Evolutionary conservation across 352 stramenopile species (phyloP), one percentile per base, ranked within the genome.

Genomic region (Pythium plurisporium): DNA sequence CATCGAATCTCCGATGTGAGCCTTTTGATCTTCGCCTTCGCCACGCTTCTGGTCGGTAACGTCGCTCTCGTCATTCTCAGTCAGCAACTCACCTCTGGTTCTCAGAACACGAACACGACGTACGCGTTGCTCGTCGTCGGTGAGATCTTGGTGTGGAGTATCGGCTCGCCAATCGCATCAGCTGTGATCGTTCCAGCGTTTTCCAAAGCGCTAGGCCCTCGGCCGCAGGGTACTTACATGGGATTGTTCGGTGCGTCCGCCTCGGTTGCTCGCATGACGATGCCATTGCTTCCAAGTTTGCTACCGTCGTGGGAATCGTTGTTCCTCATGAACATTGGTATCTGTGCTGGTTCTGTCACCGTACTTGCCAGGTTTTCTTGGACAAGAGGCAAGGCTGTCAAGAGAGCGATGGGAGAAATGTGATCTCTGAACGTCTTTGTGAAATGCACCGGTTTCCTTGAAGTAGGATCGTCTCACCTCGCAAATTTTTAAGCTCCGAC

Each of bases 61-160:
- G 41, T 54, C 0, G 56, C 82, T n/a, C 54, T 87, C 9, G 51
- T 82, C 0, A 27, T 56, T 4, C 52, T 85, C 20, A 73, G 64
- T 27, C 22, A 50, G 0, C 29, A 61, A 23, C 36, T 66, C 15
- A 31, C 52, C 3, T 22, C 23, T 49, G 47, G 14, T 22, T 44
- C 41, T 20, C 57, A 27, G 51, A 51, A 40, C 38, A 37, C 5
- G 29, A 55, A 26, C 17, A n/a, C n/a, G n/a, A n/a, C n/a, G n/a
- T n/a, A n/a, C n/a, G 42, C 69, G 26, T 45, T 72, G 22, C 75
- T 86, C 20, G 61, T 82, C 7, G 20, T 62, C 17, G 69, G 69
- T 4, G 71, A 86, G 27, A 57, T 86, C 7, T 71, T 88, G 19
- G 63, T 88, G 0, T 88, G 78, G 78, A 88, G 78, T 22, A 64